Base-by-base conservation (phyloP, 768 basidiomycete genomes). In the Lyophyllum shimeji region DNA sequence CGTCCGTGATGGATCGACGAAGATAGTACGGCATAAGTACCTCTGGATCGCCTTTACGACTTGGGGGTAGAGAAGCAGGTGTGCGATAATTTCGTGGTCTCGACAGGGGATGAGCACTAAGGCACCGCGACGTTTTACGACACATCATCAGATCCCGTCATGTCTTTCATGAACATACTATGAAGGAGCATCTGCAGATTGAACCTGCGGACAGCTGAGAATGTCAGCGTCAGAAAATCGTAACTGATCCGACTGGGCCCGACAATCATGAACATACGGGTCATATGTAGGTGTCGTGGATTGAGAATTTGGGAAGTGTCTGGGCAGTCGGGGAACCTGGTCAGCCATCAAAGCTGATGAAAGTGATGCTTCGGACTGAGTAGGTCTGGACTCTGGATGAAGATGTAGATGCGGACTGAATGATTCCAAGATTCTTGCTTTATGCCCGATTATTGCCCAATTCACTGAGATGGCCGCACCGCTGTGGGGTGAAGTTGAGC, bases 131-230 rank as follows among this genome's bases (percentile, higher is more conserved):
- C 7, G 54, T 34, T 25, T 40, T 43, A 15, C 47, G 47, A 48
- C 47, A 57, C 58, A 59, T 55, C 53, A 55, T 59, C 49, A 59
- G 53, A 59, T 55, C 49, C 53, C 55, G 53, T 55, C 58, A 47
- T 33, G 25, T 34, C 33, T 39, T 33, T 42, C 39, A 47, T 2
- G 24, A 33, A 12, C 40, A 44, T 55, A 5, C 4, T 29, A 29
- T 29, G 29, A 29, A 29, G 21, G 18, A 46, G 40, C 24, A 24
- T 39, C 39, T 47, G 46, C 12, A 48, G 15, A 24, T 21, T 53
- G 17, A 48, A 40, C 40, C 43, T 46, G 29, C 29, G 49, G 15
- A 24, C 23, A 45, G 24, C 40, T 39, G 42, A 31, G 52, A 23
- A 24, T 15, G 23, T 25, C 33, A 44, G 25, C 51, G 49, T 51